Conservation (phyloP, 2,329 filamentous ascomycete genomes). For the Ophiostoma himal-ulmi region DNA sequence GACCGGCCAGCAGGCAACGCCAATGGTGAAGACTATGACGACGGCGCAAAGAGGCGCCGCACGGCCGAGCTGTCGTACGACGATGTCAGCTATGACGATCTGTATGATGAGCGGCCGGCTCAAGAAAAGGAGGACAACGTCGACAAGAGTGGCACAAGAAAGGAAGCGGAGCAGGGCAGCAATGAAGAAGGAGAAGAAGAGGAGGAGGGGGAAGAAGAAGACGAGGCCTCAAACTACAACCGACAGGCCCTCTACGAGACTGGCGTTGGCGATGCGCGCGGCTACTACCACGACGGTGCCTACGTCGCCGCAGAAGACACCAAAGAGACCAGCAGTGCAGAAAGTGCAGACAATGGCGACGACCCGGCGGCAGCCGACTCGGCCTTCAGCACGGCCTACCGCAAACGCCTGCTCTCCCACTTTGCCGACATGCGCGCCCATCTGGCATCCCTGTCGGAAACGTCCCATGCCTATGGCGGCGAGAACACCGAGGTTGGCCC, state of each 20-base stretch:
- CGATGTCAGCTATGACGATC: constrained; percentile 30
- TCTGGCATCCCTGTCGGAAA: constrained; percentile 41
- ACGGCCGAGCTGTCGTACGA: constrained; percentile 27
- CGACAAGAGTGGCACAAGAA: background rate
- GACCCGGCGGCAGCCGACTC: constrained; percentile 17
- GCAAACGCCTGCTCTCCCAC: constrained; percentile 53
- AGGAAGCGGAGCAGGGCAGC: too few relatives aligned
- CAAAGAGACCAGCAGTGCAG: constrained; percentile 29
- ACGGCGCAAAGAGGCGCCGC: constrained; percentile 27
- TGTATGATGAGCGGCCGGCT: constrained; percentile 28
- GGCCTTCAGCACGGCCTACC: constrained; percentile 60
- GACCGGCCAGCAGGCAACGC: constrained; percentile 25
- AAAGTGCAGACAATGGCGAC: constrained; percentile 29
- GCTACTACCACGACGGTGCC: constrained; percentile 71
- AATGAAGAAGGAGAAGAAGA: constrained; percentile 17
- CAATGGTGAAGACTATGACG: constrained; percentile 28
- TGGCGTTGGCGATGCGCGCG: constrained; percentile 49
- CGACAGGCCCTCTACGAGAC: constrained; percentile 45
- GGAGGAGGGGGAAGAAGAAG: constrained; percentile 30
- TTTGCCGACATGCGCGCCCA: constrained; percentile 60
- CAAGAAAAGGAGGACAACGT: background rate
- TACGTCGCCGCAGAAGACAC: constrained; percentile 56
- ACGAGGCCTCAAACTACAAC: constrained; percentile 27
- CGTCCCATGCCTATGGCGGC: constrained; percentile 31
- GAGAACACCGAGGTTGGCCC: constrained; percentile 51